Conservation (phyloP, 148 eudicot species). For the Chenopodium formosanum region DNA sequence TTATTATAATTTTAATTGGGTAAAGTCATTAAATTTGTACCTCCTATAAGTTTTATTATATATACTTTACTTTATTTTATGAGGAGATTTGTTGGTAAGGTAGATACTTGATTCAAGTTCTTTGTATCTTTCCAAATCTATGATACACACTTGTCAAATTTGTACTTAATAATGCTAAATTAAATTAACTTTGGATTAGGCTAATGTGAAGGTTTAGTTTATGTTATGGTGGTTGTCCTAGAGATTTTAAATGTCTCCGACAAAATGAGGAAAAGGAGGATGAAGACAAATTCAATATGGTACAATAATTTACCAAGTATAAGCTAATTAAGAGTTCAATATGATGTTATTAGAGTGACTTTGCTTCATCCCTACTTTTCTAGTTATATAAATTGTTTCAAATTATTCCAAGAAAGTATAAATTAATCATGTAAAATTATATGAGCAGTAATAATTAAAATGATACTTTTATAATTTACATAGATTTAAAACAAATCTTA, state of each 20-base stretch:
- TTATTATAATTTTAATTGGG: conserved; percentile 2
- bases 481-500: too few species aligned
- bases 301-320: neutral
- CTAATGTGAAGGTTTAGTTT: neutral
- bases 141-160: conserved; percentile 19
- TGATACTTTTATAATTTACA: too few species aligned
- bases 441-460: too few species aligned
- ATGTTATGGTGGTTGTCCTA: neutral
- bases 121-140: conserved; percentile 24
- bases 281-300: neutral
- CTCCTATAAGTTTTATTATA: conserved; percentile 7
- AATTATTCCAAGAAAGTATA: too few species aligned
- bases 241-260: neutral
- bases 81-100: neutral
- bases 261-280: neutral
- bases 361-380: too few species aligned
- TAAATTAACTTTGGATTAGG: neutral
- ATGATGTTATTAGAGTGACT: too few species aligned
- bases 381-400: too few species aligned
- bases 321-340: too few species aligned
- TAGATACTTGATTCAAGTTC: conserved; percentile 10
- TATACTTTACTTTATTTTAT: neutral
- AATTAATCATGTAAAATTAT: too few species aligned
- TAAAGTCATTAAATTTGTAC: conserved; percentile 13
- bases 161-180: neutral